Evolutionary conservation across 1,284 basidiomycete genomes (phyloP), one percentile per base, ranked within the genome.

Genomic region (Cystobasidium slooffiae): DNA sequence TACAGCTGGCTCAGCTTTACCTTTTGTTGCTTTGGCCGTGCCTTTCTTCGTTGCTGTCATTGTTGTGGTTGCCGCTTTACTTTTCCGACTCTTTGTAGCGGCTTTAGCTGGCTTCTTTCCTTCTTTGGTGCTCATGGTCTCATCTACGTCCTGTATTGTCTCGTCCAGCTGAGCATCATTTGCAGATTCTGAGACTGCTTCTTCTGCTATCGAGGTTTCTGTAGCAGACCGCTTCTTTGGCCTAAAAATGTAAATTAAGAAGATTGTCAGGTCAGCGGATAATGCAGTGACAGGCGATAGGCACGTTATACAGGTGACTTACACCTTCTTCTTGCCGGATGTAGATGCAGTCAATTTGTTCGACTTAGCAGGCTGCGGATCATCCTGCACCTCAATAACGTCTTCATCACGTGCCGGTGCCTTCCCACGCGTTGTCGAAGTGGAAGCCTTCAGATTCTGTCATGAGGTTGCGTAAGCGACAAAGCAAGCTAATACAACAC

Each of bases 161-260:
- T 59, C 16, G n/a, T 41, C 56, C 6, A 24, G 4, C 2, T 12
- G 24, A 10, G 55, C 55, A 56, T 37, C 22, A 59, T 43, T n/a
- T n/a, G 18, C 44, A 9, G 44, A n/a, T 64, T 56, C 39, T 6
- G 20, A n/a, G 12, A 43, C 20, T 10, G 39, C 39, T 59, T 59
- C 12, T 14, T 56, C 18, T 18, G 44, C 12, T 9, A 53, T 41
- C 10, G 66, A 68, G 12, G 52, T 46, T n/a, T 31, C 4, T 14
- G 66, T 68, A 43, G 66, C 55, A 9, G 66, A 55, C 3, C 66
- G 66, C 43, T 55, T 55, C 22, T 43, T 44, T 10, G 31, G 8
- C 16, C 66, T 67, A 53, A 8, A 9, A 52, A 39, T 52, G 22
- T 65, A 20, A 53, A 22, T 14, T 53, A 22, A 31, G 31, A 31